Evolutionary conservation across 371 early-diverging fungal genomes (phyloP).

Genomic region (Saksenaea vasiformis): DNA sequence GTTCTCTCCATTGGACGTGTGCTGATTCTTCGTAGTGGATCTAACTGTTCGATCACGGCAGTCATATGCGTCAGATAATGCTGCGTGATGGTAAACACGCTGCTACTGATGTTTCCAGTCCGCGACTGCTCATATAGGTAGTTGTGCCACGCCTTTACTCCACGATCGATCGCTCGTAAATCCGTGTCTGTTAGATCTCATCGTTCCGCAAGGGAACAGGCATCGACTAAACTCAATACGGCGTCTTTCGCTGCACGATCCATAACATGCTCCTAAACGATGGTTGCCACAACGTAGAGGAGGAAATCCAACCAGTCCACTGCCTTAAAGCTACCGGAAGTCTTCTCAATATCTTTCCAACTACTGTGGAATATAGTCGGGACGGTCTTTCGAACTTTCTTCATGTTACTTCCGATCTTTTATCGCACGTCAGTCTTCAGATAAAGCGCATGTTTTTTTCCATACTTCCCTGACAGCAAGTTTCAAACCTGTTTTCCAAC

Average conservation of each 20-base stretch:
- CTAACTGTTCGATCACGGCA: background rate
- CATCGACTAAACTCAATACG: background rate
- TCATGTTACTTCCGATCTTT: background rate
- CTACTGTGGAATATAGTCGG: background rate
- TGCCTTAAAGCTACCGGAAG: background rate
- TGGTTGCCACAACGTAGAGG: no score
- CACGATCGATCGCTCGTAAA: background rate
- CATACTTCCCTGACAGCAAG: background rate
- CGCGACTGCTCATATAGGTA: background rate
- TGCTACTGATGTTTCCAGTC: background rate
- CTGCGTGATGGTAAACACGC: background rate
- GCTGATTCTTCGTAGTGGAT: background rate
- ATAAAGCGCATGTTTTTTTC: conserved; percentile 27
- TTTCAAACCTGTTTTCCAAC: background rate
- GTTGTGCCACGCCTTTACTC: background rate
- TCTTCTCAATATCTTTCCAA: no score
- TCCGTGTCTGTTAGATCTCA: background rate
- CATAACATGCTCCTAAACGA: background rate
- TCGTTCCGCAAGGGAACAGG: background rate
- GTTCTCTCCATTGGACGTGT: background rate
- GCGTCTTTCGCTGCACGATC: background rate
- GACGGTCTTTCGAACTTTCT: background rate
- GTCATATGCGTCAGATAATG: no score
- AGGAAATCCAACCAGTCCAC: background rate
- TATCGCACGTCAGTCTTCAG: conserved; percentile 34